Evolutionary conservation across 129 eudicot species (phyloP), one percentile per base, ranked within the genome.

Genomic region (Saposhnikovia divaricata): DNA sequence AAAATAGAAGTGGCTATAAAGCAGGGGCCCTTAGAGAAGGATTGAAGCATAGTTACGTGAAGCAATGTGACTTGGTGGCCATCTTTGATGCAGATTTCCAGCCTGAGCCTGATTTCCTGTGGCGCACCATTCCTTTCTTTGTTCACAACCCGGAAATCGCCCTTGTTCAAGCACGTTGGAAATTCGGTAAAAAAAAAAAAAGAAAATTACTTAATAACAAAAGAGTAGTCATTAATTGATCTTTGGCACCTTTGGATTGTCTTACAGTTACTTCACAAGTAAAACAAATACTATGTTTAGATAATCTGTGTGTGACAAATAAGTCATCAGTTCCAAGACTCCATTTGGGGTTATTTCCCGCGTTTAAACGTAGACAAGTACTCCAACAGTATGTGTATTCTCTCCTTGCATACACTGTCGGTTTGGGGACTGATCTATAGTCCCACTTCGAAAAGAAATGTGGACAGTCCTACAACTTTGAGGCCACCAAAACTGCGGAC

Each of bases 81-180:
- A 94, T 94, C n/a, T 94, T 91, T 37, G 98, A 91, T 81, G 97
- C 98, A 0, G 98, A 94, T 87, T 94, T 91, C 74, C 98, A 89
- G 47, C 97, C 98, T 40, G 92, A 91, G 19, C 88, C 92, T 12
- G 93, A 94, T 76, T 94, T 87, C 82, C 83, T 91, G n/a, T 87
- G 93, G 89, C 89, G 91, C 51, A 83, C 90, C 40, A 75, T 91
- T 73, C 98, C 98, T 8, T 91, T 90, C 84, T 91, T 91, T n/a
- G 85, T 88, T 28, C 90, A 94, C 86, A 94, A 91, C 83, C 92
- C 92, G 0, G 84, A 91, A 13, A 75, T 94, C n/a, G 98, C 87
- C 50, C 97, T 94, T 51, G 98, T 94, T 39, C 98, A 94, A 81
- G 96, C 98, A 66, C 97, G 98, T 47, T 94, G 98, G 98, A 94